Percentiles rank a stretch among this genome's conserved stretches.
Conservation (phyloP, 257 asterid species). For the Solanum commersonii region DNA sequence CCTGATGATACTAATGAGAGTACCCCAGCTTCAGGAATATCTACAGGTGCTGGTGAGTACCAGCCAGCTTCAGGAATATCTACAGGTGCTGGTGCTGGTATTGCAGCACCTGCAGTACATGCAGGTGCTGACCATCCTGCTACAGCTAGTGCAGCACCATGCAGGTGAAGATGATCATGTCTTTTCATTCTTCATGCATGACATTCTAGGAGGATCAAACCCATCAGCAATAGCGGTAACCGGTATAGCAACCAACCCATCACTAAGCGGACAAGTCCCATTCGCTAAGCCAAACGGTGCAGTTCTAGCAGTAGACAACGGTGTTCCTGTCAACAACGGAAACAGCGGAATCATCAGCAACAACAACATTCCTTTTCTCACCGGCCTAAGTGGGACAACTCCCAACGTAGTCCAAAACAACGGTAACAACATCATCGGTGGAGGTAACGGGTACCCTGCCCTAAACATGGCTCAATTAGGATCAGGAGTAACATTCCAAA, state of each 20-base stretch:
- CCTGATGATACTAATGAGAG: neutral
- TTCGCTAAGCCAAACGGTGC: slow-evolving; percentile 87
- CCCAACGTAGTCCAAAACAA: slow-evolving; percentile 45
- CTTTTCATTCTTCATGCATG: slow-evolving; percentile 82
- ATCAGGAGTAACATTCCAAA: slow-evolving; percentile 55
- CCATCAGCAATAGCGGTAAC: slow-evolving; percentile 85
- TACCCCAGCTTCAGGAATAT: slow-evolving; percentile 1
- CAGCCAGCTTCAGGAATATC: slow-evolving; percentile 2
- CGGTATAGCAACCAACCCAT: slow-evolving; percentile 69
- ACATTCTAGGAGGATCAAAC: slow-evolving; percentile 72
- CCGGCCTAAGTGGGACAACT: slow-evolving; percentile 67
- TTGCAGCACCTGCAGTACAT: neutral
- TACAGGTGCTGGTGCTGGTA: neutral
- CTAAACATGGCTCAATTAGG: slow-evolving; percentile 54
- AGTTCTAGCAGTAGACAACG: slow-evolving; percentile 55
- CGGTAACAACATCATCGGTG: slow-evolving; percentile 52
- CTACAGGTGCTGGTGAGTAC: neutral
- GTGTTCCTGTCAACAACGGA: slow-evolving; percentile 48
- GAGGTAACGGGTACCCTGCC: slow-evolving; percentile 57
- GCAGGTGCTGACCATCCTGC: slow-evolving; percentile 1
- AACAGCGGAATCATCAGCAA: slow-evolving; percentile 58
- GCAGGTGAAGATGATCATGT: slow-evolving; percentile 22
- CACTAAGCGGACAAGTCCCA: slow-evolving; percentile 73
- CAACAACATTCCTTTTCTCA: slow-evolving; percentile 84
- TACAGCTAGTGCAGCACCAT: neutral